Conservation (phyloP, 805 yeast genomes). For the Lachancea meyersii region DNA sequence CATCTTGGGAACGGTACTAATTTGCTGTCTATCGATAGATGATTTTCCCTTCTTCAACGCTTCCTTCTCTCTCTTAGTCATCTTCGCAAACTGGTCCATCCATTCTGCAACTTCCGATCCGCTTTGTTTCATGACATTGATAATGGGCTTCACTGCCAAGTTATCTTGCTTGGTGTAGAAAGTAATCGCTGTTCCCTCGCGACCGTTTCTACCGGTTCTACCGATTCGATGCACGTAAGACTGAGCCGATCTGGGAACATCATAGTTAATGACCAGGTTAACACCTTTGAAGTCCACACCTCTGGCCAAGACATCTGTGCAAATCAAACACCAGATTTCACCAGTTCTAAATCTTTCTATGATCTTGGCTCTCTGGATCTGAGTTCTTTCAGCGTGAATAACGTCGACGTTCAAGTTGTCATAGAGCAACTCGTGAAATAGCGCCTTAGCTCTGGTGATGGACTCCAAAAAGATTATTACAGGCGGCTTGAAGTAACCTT, state of each 20-base stretch:
- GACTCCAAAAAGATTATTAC: constrained; percentile 87
- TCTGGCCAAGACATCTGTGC: constrained; percentile 93
- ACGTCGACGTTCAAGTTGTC: constrained; percentile 92
- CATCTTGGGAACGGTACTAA: constrained; percentile 76
- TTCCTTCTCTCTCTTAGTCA: constrained; percentile 58
- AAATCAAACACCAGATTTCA: constrained; percentile 90
- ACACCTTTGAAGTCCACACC: constrained; percentile 98
- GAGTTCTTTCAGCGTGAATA: constrained; percentile 91
- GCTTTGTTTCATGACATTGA: constrained; percentile 93
- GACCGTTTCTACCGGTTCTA: constrained; percentile 96
- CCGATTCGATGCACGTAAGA: constrained; percentile 97
- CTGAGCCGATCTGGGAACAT: constrained; percentile 90
- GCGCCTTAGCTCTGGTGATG: constrained; percentile 87
- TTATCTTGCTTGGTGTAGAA: constrained; percentile 89
- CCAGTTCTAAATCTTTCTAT: constrained; percentile 83
- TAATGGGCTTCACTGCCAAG: constrained; percentile 67
- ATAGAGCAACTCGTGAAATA: constrained; percentile 86
- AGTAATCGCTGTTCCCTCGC: constrained; percentile 80
- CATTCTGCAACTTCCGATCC: constrained; percentile 71
- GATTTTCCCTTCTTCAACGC: constrained; percentile 49
- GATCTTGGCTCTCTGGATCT: constrained; percentile 75
- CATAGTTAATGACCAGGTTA: constrained; percentile 89
- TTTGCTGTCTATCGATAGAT: constrained; percentile 51
- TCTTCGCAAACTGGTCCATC: constrained; percentile 69
- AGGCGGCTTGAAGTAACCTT: constrained; percentile 87